Base-by-base conservation (phyloP, 305 asterid species). In the Salvia sclarea region DNA sequence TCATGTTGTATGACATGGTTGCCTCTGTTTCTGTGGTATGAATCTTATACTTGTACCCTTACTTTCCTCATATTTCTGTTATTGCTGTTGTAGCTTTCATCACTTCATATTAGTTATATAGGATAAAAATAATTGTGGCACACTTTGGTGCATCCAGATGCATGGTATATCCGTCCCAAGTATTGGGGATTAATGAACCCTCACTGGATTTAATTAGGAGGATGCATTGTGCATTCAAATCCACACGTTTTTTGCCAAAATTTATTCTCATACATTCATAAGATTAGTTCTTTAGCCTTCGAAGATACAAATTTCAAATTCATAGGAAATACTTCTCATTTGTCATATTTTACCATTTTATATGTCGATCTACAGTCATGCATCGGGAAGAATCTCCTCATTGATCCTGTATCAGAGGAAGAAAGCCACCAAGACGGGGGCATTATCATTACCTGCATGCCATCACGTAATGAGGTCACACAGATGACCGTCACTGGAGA, bases 21-120 rank as follows among this genome's bases (percentile, higher is more conserved):
- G 81, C 96, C 75, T 79, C 97, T 56, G 97, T 88, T 72, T 94
- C 99, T 45, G 95, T 94, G 96, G 98, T 92, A 86, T 73, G 83
- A 55, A 61, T 68, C 52, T 41, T 12, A 16, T 75, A 21, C 68
- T 47, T 47, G 5, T 52, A 22, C 57, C 28, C 5, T 31, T 65
- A 17, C 4, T 45, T 33, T 33, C 38, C 25, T 14, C 52, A 11
- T 24, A 63, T 38, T 63, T 64, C 58, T 47, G 54, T 60, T 30
- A 33, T 56, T 43, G 24, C 31, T 38, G 1, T 8, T 35, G 47
- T 64, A 33, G 16, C 22, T 37, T 49, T 61, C 20, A 35, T 24
- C 25, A 6, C 69, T 60, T 60, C 50, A 45, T 60, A 30, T 37
- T 59, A 21, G 60, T 55, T 37, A 30, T 62, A 5, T 47, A 45